Base-by-base conservation (phyloP, 2,329 filamentous ascomycete species). In the Cadophora gregata region DNA sequence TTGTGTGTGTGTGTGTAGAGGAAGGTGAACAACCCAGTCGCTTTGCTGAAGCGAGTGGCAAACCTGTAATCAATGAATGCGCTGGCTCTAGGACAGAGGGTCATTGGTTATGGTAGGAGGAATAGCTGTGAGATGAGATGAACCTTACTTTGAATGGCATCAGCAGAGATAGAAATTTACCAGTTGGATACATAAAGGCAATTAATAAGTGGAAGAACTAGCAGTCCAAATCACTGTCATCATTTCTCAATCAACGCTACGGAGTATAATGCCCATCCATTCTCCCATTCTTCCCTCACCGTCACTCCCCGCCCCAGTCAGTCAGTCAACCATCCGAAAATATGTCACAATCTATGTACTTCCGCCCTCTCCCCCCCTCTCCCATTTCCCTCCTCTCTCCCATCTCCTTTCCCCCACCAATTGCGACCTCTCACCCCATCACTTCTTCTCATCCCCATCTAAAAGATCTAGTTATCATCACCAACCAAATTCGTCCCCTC, bases 401-500 rank as follows among this genome's bases (percentile, higher is more conserved):
- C 19, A 29, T 16, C 31, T 36, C n/a, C n/a, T n/a, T n/a, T n/a
- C n/a, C n/a, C n/a, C n/a, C n/a, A n/a, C n/a, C n/a, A n/a, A n/a
- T n/a, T n/a, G n/a, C 16, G 29, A 14, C 9, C 38, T 21, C 59
- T 33, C 27, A 1, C 42, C 45, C 8, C 24, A 3, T 33, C 12
- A 16, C 31, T 19, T 3, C 33, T 24, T 1, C n/a, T 5, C 12
- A 21, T n/a, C n/a, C n/a, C 29, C 1, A 38, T 21, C 33, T n/a
- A 38, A 10, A 5, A 5, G 19, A 53, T 48, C 56, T 62, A 69
- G 33, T 69, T 69, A 78, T 92, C 87, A 67, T 92, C 89, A 21
- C 88, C 84, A 70, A 93, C 90, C 78, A 88, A 79, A 69, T 88
- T 80, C 67, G 83, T 85, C 64, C 89, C 90, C 78, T 91, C 91